phyloP scores from a whole-genome alignment of 495 filamentous ascomycete genomes.

The Talaromyces wortmannii region DNA sequence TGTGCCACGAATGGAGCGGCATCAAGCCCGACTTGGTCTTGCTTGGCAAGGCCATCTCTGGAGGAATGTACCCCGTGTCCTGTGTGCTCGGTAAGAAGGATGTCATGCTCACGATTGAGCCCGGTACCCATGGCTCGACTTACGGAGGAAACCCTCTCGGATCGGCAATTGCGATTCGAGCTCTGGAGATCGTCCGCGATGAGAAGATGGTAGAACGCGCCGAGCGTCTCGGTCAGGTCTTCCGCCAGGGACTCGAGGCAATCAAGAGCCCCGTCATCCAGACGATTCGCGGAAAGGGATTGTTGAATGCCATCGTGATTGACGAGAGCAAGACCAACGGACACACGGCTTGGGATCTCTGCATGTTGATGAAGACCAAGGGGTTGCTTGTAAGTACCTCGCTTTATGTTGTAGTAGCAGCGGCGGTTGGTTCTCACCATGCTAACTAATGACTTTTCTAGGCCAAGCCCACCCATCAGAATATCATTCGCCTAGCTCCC shows the following conservation, averaged over 20 bases:
- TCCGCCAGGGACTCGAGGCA: constrained; percentile 66
- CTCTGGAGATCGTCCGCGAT: constrained; percentile 90
- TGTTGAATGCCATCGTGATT: constrained; percentile 95
- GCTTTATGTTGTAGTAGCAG: background rate
- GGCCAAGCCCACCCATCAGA: constrained; percentile 98
- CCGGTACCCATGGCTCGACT: constrained; percentile 93
- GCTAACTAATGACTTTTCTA: constrained; percentile 18
- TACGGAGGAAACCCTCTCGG: constrained; percentile 98
- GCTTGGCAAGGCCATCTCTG: constrained; percentile 94
- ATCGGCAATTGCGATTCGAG: constrained; percentile 91
- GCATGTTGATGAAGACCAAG: constrained; percentile 92
- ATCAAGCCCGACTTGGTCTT: constrained; percentile 94
- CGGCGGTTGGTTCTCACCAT: background rate
- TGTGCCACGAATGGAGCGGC: constrained; percentile 90
- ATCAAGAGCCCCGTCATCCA: constrained; percentile 76
- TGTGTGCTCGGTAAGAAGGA: constrained; percentile 85
- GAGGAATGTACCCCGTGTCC: constrained; percentile 97
- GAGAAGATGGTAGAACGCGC: constrained; percentile 81
- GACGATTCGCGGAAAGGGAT: constrained; percentile 81
- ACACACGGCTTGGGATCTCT: constrained; percentile 91
- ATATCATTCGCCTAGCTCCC: constrained; percentile 69
- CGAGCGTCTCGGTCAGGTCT: constrained; percentile 71
- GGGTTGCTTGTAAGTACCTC: constrained; percentile 68
- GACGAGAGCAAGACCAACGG: constrained; percentile 82
- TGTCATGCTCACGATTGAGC: constrained; percentile 95